Evolutionary conservation across 805 yeast genomes (phyloP).

Genomic region (Yarrowia divulgata): DNA sequence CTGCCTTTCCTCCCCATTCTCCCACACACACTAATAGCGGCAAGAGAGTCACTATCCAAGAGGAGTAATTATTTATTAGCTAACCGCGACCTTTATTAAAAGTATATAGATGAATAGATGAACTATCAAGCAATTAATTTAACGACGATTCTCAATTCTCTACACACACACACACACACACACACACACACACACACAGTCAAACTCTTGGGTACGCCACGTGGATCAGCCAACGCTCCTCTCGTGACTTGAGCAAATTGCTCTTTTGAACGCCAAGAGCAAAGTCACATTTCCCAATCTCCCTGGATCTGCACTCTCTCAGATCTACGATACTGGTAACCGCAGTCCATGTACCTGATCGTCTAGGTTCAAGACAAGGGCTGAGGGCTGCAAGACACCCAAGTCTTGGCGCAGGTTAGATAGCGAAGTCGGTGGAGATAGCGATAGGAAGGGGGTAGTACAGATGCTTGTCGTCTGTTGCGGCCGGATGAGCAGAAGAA

Average conservation of each 20-base stretch:
- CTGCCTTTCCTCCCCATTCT: conserved; percentile 12
- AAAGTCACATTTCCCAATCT: not conserved
- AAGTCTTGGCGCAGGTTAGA: conserved; percentile 14
- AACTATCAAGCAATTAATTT: too few species aligned
- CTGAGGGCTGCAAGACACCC: conserved; percentile 5
- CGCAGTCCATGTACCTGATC: conserved; percentile 8
- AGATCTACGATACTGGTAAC: not conserved
- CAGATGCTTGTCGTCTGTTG: too few species aligned
- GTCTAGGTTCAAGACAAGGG: conserved; percentile 24
- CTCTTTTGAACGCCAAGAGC: too few species aligned
- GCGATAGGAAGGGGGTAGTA: too few species aligned
- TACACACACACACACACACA: too few species aligned
- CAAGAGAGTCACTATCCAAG: conserved; percentile 25
- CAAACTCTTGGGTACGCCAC: too few species aligned
- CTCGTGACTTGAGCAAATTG: too few species aligned
- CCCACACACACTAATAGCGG: not conserved
- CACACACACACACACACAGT: too few species aligned
- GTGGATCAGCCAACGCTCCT: too few species aligned
- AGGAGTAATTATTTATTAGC: conserved; percentile 31
- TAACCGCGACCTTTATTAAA: conserved; percentile 7
- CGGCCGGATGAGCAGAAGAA: too few species aligned
- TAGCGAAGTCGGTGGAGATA: not conserved
- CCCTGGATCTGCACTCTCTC: not conserved
- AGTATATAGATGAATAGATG: conserved; percentile 13
- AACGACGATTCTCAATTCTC: too few species aligned